Evolutionary conservation across 164 flowering plant species (phyloP).

Genomic region (Platanus orientalis): DNA sequence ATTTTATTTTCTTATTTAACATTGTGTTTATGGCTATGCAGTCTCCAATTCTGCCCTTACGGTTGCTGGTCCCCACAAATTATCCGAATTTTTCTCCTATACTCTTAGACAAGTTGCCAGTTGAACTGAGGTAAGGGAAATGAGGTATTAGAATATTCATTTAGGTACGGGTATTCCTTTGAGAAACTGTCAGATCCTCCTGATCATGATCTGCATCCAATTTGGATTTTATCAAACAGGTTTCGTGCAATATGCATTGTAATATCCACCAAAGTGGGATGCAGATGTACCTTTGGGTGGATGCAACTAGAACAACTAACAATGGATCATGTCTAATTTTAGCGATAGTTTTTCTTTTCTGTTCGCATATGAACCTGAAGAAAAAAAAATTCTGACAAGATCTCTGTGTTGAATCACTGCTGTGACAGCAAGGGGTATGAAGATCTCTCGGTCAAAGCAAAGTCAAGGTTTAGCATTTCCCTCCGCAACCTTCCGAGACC

Average conservation of each 20-base stretch:
- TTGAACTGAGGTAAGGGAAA: constrained; percentile 61
- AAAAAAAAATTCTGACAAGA: not conserved
- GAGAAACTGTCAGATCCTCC: too few species aligned
- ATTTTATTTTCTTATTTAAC: constrained; percentile 2
- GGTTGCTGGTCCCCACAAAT: constrained; percentile 71
- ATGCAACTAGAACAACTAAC: not conserved
- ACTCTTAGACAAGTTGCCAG: constrained; percentile 76
- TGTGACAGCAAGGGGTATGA: constrained; percentile 59
- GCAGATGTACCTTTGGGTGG: not conserved
- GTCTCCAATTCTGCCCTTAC: constrained; percentile 78
- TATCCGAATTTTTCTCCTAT: constrained; percentile 86
- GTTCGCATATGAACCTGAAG: too few species aligned
- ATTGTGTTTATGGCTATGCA: constrained; percentile 30
- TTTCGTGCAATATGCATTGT: not conserved
- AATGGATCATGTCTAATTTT: not conserved
- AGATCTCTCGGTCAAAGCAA: constrained; percentile 68
- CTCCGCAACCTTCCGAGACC: constrained; percentile 73
- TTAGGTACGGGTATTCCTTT: not conserved
- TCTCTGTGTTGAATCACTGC: not conserved
- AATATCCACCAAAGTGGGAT: not conserved
- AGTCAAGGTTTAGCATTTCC: constrained; percentile 53
- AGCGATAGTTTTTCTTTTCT: not conserved
- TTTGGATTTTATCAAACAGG: not conserved
- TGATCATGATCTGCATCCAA: not conserved
- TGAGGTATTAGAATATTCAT: not conserved